Percentiles rank a stretch among this genome's conserved stretches.
Conservation (phyloP, 2,329 filamentous ascomycete species). For the Camptophora hylomeconis region DNA sequence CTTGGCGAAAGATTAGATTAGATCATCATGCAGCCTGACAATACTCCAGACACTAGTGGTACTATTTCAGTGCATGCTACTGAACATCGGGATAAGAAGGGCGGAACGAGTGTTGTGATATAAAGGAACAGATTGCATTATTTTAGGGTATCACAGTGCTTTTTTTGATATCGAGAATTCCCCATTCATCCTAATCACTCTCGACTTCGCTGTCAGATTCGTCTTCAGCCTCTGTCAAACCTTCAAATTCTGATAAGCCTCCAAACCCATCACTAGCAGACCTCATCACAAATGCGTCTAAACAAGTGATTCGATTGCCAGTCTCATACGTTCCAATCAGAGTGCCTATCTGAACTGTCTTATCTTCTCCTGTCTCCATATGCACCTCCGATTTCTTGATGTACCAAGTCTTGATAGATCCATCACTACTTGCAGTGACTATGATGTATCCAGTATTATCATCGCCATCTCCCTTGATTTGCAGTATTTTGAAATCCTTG, state of each 20-base stretch:
- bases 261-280: slow-evolving; percentile 34
- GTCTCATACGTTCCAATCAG: slow-evolving; percentile 72
- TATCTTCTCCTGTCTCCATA: slow-evolving; percentile 11
- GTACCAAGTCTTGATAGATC: slow-evolving; percentile 66
- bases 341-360: slow-evolving; percentile 42
- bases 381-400: slow-evolving; percentile 29
- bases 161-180: no score
- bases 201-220: no score
- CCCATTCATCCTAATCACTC: no score
- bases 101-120: no score
- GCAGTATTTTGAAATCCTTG: slow-evolving; percentile 67
- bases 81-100: no score
- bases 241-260: slow-evolving; percentile 9
- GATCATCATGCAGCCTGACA: no score
- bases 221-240: slow-evolving; percentile 2
- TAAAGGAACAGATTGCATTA: no score
- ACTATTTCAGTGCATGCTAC: no score
- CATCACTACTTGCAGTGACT: slow-evolving; percentile 71
- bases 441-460: slow-evolving; percentile 40
- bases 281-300: slow-evolving; percentile 77
- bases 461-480: slow-evolving; percentile 12
- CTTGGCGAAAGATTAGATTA: slow-evolving; percentile 2
- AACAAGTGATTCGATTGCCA: slow-evolving; percentile 75
- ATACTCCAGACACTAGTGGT: no score
- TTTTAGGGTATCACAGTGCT: no score